phyloP scores from a whole-genome alignment of 2,329 filamentous ascomycete genomes.

The Nigrospora oryzae region DNA sequence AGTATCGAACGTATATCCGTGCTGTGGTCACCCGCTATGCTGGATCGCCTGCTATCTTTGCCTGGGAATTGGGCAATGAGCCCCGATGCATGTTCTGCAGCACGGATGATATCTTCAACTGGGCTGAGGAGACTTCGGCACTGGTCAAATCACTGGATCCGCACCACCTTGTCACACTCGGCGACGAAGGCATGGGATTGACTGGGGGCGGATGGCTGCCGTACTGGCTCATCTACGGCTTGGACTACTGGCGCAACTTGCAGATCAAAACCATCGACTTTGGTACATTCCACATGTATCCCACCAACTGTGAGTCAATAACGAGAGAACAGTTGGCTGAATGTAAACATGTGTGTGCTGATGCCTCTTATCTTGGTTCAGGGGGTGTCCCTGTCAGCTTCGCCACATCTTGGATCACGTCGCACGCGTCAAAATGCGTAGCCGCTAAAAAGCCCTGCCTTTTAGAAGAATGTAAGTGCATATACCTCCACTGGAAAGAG shows the following conservation, averaged over 20 bases:
- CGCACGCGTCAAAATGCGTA: slow-evolving; percentile 27
- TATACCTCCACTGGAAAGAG: not conserved
- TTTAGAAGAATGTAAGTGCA: slow-evolving; percentile 28
- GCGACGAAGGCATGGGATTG: slow-evolving; percentile 44
- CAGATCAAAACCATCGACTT: slow-evolving; percentile 43
- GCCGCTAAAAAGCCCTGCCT: slow-evolving; percentile 28
- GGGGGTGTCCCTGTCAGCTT: slow-evolving; percentile 14
- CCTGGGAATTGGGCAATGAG: slow-evolving; percentile 47
- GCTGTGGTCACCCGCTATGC: slow-evolving; percentile 39
- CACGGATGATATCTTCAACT: slow-evolving; percentile 44
- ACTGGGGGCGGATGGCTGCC: slow-evolving; percentile 35
- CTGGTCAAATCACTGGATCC: slow-evolving; percentile 58
- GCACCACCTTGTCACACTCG: slow-evolving; percentile 54
- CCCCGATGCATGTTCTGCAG: slow-evolving; percentile 50
- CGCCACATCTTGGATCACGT: slow-evolving; percentile 23
- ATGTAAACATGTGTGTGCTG: not conserved
- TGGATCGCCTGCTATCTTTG: slow-evolving; percentile 37
- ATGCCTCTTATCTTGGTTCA: not conserved
- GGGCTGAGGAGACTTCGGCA: slow-evolving; percentile 46
- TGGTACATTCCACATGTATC: slow-evolving; percentile 36
- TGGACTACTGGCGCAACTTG: slow-evolving; percentile 44
- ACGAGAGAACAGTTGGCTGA: no score
- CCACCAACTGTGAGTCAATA: slow-evolving; percentile 7
- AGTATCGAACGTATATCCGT: slow-evolving; percentile 44
- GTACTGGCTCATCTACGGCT: slow-evolving; percentile 35